Percentiles rank a stretch among this genome's conserved stretches.
Conservation (phyloP, 441 rosid species). For the Corymbia citriodora region DNA sequence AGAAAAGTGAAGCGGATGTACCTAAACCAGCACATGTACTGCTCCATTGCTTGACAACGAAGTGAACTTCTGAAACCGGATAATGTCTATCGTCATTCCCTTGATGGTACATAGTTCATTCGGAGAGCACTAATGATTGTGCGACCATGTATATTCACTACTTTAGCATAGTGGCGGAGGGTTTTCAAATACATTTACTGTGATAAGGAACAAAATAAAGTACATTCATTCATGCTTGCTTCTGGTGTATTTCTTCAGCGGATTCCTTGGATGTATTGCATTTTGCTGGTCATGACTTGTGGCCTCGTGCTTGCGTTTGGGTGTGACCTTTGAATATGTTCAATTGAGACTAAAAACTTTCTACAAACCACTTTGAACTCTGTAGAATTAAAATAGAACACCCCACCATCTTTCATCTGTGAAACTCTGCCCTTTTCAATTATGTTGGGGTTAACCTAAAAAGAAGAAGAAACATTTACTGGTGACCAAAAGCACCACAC, state of each 20-base stretch:
- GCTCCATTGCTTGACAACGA: constrained; percentile 61
- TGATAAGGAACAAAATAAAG: not conserved
- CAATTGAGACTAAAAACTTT: not conserved
- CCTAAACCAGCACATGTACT: constrained; percentile 87
- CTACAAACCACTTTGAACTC: too few species aligned
- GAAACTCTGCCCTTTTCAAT: not conserved
- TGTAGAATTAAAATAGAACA: too few species aligned
- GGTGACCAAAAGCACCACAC: not conserved
- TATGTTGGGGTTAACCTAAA: not conserved
- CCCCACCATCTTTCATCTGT: not conserved
- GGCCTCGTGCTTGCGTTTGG: not conserved
- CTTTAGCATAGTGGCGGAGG: not conserved
- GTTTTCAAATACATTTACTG: not conserved
- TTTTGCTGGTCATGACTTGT: not conserved
- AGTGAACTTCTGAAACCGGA: not conserved
- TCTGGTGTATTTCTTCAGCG: not conserved
- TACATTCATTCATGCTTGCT: not conserved
- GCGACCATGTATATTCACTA: too few species aligned
- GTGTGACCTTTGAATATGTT: not conserved
- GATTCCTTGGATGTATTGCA: not conserved
- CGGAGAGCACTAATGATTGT: not conserved
- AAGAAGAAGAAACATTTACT: not conserved
- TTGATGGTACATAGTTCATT: not conserved
- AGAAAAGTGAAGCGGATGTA: constrained; percentile 54
- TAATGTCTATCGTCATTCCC: not conserved